Evolutionary conservation across 352 stramenopile species (phyloP).

Genomic region (Albugo candida): DNA sequence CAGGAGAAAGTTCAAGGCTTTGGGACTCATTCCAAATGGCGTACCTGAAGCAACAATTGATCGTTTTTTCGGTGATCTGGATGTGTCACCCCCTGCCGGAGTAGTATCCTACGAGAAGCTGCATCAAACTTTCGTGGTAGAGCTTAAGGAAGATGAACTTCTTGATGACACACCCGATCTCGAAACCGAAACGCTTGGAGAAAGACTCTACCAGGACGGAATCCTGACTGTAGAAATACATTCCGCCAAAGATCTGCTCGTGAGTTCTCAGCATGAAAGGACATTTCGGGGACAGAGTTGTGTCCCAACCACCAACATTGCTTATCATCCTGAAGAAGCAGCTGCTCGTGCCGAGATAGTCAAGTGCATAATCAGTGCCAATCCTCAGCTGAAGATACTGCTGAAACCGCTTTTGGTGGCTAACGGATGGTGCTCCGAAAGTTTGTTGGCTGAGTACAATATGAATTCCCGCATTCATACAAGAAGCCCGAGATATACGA

Average conservation of each 20-base stretch:
- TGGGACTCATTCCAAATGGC: constrained; percentile 49
- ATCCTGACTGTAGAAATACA: constrained; percentile 34
- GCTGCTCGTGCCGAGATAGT: no score
- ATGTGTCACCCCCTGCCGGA: constrained; percentile 14
- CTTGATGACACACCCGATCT: constrained; percentile 44
- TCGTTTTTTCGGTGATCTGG: constrained; percentile 30
- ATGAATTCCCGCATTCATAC: no score
- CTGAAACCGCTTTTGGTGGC: no score
- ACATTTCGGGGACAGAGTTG: no score
- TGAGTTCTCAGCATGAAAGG: neutral
- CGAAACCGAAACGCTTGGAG: constrained; percentile 48
- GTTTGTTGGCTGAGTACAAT: no score
- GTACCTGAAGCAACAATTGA: constrained; percentile 54
- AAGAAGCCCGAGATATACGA: no score
- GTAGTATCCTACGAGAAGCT: constrained; percentile 25
- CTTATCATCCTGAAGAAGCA: no score
- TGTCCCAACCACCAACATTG: no score
- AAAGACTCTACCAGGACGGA: constrained; percentile 52
- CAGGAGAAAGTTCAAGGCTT: constrained; percentile 27
- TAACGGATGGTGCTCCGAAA: no score
- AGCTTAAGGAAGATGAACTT: constrained; percentile 64
- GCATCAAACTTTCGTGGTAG: constrained; percentile 36
- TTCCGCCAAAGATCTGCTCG: constrained; percentile 26
- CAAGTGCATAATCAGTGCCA: no score
- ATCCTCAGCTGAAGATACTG: no score